These are phyloP conservation scores for Pseudotulostoma volvatum DNA, from an alignment of 495 filamentous ascomycete species.

Conservation along the genomic window DNA sequence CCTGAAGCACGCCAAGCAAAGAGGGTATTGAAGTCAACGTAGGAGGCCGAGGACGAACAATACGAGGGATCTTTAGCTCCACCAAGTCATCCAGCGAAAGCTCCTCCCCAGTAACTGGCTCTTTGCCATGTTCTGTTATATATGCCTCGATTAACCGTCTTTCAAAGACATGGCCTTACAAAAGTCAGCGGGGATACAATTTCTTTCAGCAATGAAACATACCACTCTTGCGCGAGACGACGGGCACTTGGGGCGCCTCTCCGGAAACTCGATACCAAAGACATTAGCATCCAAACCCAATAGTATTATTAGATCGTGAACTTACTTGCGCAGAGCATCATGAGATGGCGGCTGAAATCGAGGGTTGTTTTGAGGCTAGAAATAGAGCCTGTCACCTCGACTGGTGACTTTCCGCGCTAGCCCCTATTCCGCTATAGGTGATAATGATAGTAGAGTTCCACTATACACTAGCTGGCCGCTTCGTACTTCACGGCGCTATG, in stretches of 20 bases:
- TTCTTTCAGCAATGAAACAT: conserved; percentile 19
- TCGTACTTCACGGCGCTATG: no score
- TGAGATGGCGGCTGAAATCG: conserved; percentile 16
- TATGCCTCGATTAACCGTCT: conserved; percentile 90
- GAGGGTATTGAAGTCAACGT: conserved; percentile 93
- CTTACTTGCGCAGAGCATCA: conserved; percentile 66
- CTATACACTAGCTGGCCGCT: no score
- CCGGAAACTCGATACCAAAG: conserved; percentile 59
- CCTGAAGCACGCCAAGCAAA: conserved; percentile 91
- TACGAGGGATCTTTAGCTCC: conserved; percentile 63
- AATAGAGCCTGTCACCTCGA: not conserved
- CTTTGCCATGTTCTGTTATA: conserved; percentile 83
- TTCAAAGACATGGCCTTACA: conserved; percentile 71
- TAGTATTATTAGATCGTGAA: conserved; percentile 3
- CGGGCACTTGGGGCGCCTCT: conserved; percentile 88
- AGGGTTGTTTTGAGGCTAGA: conserved; percentile 6
- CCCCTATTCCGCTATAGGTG: no score
- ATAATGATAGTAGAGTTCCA: no score
- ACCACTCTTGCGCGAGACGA: conserved; percentile 89
- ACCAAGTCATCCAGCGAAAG: conserved; percentile 75
- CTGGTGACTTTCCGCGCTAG: not conserved
- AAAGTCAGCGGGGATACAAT: conserved; percentile 14
- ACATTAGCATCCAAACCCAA: not conserved
- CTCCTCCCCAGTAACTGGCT: conserved; percentile 83
- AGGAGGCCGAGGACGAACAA: conserved; percentile 77